Percentiles rank a stretch among this genome's conserved stretches.
These are phyloP conservation scores for Komagataella phaffii DNA, from an alignment of 805 yeast species.

Conservation along the genomic window DNA sequence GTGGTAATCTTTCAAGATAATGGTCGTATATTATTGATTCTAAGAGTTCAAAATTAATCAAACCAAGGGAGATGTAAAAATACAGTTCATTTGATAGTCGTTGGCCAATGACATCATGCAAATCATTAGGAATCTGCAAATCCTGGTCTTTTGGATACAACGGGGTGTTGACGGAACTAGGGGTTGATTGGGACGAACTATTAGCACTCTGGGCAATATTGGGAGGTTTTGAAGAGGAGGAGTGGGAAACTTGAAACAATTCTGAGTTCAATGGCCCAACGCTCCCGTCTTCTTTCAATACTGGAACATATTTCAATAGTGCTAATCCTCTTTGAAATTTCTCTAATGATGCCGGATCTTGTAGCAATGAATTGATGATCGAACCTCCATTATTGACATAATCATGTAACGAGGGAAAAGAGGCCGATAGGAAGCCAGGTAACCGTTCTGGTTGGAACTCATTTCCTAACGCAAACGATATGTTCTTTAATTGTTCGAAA, in stretches of 20 bases:
- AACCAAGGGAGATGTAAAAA: slow-evolving; percentile 70
- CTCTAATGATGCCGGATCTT: slow-evolving; percentile 30
- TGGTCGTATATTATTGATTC: slow-evolving; percentile 57
- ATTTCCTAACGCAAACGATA: slow-evolving; percentile 70
- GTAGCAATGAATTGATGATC: slow-evolving; percentile 33
- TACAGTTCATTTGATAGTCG: slow-evolving; percentile 77
- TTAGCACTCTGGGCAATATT: background rate
- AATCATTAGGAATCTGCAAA: slow-evolving; percentile 52
- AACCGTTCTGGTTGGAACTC: slow-evolving; percentile 56
- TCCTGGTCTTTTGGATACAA: background rate
- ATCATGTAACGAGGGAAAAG: slow-evolving; percentile 17
- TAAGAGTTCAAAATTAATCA: slow-evolving; percentile 48
- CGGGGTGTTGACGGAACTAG: slow-evolving; percentile 5
- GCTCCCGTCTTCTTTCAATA: slow-evolving; percentile 52
- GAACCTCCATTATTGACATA: slow-evolving; percentile 21
- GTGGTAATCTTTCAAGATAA: slow-evolving; percentile 48
- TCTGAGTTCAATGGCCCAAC: slow-evolving; percentile 37
- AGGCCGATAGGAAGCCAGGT: slow-evolving; percentile 30
- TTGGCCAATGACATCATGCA: slow-evolving; percentile 73
- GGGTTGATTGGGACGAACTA: slow-evolving; percentile 6
- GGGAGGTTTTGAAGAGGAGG: background rate
- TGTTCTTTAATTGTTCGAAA: slow-evolving; percentile 61
- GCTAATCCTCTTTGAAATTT: slow-evolving; percentile 57
- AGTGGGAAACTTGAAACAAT: slow-evolving; percentile 5
- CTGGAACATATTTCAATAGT: slow-evolving; percentile 60